Conservation (phyloP, 192 early-diverging fungal species). For the Mortierella alpina region DNA sequence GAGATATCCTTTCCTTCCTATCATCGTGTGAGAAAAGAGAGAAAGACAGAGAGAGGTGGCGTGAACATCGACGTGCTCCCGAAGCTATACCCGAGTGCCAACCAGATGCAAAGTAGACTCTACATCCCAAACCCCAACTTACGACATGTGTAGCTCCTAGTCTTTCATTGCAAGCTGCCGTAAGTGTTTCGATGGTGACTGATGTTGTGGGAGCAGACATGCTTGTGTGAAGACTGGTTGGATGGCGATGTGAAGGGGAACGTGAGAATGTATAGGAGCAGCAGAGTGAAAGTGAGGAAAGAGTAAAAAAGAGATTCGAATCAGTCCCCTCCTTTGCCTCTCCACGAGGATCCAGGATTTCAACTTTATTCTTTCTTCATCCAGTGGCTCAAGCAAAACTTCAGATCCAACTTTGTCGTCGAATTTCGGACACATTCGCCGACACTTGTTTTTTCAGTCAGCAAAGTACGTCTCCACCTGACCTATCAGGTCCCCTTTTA, state of each 20-base stretch:
- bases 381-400: background rate
- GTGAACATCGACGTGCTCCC: too few relatives aligned
- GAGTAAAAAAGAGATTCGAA: conserved; percentile 22
- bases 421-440: background rate
- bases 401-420: background rate
- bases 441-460: background rate
- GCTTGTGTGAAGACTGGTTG: background rate
- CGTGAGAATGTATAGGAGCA: background rate
- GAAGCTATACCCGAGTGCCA: too few relatives aligned
- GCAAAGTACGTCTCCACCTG: conserved; percentile 58
- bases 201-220: conserved; percentile 41
- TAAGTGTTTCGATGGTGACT: conserved; percentile 51
- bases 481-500: conserved; percentile 54
- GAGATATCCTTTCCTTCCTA: conserved; percentile 53
- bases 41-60: background rate
- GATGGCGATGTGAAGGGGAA: background rate
- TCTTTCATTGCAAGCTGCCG: conserved; percentile 32
- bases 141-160: conserved; percentile 48
- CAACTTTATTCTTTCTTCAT: background rate
- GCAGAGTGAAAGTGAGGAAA: background rate
- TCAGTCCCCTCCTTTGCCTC: conserved; percentile 5
- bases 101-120: background rate
- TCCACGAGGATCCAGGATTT: background rate
- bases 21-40: background rate
- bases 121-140: background rate